Conservation (phyloP, 768 basidiomycete genomes). For the Lactarius sanguifluus region DNA sequence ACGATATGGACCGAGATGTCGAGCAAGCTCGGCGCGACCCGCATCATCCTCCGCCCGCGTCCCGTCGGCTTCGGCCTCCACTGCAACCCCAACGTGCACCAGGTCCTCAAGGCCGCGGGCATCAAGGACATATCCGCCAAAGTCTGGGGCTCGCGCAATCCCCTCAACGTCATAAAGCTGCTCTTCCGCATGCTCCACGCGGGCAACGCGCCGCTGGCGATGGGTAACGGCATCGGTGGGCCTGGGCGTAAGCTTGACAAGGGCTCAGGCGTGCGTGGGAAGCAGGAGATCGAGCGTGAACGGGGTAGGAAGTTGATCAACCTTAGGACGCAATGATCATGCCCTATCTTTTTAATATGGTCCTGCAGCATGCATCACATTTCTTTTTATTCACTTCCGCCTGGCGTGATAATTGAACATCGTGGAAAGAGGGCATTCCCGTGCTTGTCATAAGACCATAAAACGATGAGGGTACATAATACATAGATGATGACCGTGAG, state of each 20-base stretch:
- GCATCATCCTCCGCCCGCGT: constrained; percentile 75
- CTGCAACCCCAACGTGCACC: constrained; percentile 87
- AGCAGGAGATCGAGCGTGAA: constrained; percentile 74
- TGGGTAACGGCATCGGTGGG: constrained; percentile 84
- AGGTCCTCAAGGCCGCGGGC: constrained; percentile 88
- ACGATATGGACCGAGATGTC: constrained; percentile 94
- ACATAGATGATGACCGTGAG: constrained; percentile 22
- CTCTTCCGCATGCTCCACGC: constrained; percentile 80
- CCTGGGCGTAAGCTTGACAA: constrained; percentile 68
- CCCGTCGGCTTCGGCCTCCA: constrained; percentile 90
- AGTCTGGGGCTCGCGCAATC: constrained; percentile 91
- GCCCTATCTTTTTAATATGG: constrained; percentile 18
- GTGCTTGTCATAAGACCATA: constrained; percentile 23
- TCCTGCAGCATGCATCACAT: constrained; percentile 13
- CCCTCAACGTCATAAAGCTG: constrained; percentile 82
- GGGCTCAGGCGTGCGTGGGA: constrained; percentile 68
- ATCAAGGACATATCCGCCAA: constrained; percentile 95
- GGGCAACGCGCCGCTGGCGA: constrained; percentile 72
- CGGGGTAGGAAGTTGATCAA: constrained; percentile 77
- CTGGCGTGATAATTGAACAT: constrained; percentile 6
- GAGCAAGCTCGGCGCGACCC: constrained; percentile 81
- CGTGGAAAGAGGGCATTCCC: constrained; percentile 16
- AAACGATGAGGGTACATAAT: constrained; percentile 25
- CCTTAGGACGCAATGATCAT: constrained; percentile 48
- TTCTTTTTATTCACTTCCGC: constrained; percentile 10